These are phyloP conservation scores for Eucalyptus melliodora DNA, from an alignment of 345 rosid genomes.

Conservation along the genomic window DNA sequence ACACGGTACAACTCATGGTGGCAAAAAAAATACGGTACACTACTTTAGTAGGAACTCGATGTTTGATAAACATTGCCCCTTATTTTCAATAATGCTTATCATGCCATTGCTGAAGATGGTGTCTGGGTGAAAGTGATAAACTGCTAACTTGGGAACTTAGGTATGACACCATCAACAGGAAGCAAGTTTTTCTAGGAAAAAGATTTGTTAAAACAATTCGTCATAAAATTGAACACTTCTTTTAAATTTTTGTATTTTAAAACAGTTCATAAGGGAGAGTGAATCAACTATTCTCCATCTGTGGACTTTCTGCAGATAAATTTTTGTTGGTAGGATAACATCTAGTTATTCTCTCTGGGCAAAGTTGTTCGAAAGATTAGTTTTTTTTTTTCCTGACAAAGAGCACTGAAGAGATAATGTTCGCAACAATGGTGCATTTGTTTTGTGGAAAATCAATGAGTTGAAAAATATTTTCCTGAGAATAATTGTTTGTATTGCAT, in stretches of 20 bases:
- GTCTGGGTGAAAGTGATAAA: background rate
- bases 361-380: background rate
- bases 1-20: background rate
- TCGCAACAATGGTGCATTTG: background rate
- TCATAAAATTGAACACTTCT: background rate
- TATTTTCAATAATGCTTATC: background rate
- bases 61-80: background rate
- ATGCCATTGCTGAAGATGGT: background rate
- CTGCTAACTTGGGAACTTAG: background rate
- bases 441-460: background rate
- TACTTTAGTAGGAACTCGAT: background rate
- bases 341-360: background rate
- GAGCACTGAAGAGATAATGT: background rate
- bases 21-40: background rate
- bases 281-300: too few relatives aligned
- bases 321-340: background rate
- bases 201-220: background rate
- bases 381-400: background rate
- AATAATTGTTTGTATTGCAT: background rate
- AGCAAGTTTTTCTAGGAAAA: background rate
- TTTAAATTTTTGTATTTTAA: background rate
- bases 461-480: background rate
- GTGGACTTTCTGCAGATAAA: background rate
- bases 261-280: background rate
- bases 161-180: background rate